A percentile compares a stretch with the other conserved stretches of the same genome.
Conservation (phyloP, 345 rosid species). For the Laguncularia racemosa region DNA sequence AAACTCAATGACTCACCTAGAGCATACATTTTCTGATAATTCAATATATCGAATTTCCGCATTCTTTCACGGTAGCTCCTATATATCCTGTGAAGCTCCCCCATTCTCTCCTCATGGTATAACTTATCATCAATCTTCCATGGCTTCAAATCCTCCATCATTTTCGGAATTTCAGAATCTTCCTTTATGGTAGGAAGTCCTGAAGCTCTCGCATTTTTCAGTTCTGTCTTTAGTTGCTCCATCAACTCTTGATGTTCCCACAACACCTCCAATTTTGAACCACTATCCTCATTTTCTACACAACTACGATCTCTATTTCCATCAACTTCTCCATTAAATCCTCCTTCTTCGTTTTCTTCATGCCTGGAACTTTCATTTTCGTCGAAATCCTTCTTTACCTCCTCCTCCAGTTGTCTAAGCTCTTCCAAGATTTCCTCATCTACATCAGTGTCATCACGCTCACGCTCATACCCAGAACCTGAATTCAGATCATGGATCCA, state of each 20-base stretch:
- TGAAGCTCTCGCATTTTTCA: conserved; percentile 74
- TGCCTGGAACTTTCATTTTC: conserved; percentile 3
- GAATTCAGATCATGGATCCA: too few relatives aligned
- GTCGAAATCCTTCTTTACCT: conserved; percentile 13
- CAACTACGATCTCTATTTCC: not conserved
- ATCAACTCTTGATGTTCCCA: conserved; percentile 96
- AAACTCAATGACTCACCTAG: conserved; percentile 45
- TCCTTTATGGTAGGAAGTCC: conserved; percentile 76
- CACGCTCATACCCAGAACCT: too few relatives aligned
- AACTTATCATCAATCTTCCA: conserved; percentile 81
- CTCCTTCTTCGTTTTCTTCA: conserved; percentile 4
- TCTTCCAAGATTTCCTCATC: conserved; percentile 18
- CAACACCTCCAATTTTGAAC: conserved; percentile 46
- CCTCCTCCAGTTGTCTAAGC: conserved; percentile 20
- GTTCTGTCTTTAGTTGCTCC: conserved; percentile 87
- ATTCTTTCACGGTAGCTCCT: conserved; percentile 79
- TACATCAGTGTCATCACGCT: conserved; percentile 8
- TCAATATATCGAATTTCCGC: conserved; percentile 85
- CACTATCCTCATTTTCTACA: conserved; percentile 27
- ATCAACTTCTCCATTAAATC: not conserved
- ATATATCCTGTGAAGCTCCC: conserved; percentile 84
- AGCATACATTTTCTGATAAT: conserved; percentile 88
- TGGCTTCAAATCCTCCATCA: conserved; percentile 81
- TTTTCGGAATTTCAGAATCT: conserved; percentile 66
- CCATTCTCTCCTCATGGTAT: conserved; percentile 50